phyloP scores from a whole-genome alignment of 2,329 filamentous ascomycete genomes.

The Calonectria montana region DNA sequence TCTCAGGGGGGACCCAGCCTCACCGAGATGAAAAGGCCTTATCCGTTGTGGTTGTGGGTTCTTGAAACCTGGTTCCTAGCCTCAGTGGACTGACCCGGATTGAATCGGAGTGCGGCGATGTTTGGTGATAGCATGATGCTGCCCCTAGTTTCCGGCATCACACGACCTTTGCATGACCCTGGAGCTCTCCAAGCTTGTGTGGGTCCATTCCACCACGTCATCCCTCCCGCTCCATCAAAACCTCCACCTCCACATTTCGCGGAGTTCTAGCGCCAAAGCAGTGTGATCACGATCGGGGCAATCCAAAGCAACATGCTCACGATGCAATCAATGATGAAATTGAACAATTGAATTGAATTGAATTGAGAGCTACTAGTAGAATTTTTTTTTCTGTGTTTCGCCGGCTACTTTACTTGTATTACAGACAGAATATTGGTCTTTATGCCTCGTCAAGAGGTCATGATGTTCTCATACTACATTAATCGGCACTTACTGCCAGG shows the following conservation, averaged over 20 bases:
- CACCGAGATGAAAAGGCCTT: conserved; percentile 7
- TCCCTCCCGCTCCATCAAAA: conserved; percentile 17
- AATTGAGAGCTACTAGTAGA: conserved; percentile 43
- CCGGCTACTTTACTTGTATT: conserved; percentile 38
- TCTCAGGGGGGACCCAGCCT: neutral
- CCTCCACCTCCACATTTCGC: conserved; percentile 43
- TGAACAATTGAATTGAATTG: conserved; percentile 32
- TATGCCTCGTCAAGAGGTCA: conserved; percentile 35
- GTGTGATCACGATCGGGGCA: neutral
- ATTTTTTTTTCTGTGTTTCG: conserved; percentile 46
- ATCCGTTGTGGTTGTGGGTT: neutral
- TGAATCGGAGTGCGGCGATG: conserved; percentile 24
- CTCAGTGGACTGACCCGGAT: conserved; percentile 24
- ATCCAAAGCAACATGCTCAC: neutral
- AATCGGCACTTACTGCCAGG: conserved; percentile 44
- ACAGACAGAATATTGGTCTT: conserved; percentile 43
- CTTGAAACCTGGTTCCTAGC: neutral
- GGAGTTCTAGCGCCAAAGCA: conserved; percentile 10
- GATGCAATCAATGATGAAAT: neutral
- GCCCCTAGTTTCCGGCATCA: conserved; percentile 37
- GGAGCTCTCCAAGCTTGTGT: conserved; percentile 45
- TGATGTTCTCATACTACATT: conserved; percentile 39
- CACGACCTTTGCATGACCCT: conserved; percentile 34
- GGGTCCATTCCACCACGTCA: conserved; percentile 40
- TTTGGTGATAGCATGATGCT: conserved; percentile 21